Percentiles rank a stretch among this genome's conserved stretches.
Conservation (phyloP, 805 yeast genomes). For the Kurtzmaniella fragi region DNA sequence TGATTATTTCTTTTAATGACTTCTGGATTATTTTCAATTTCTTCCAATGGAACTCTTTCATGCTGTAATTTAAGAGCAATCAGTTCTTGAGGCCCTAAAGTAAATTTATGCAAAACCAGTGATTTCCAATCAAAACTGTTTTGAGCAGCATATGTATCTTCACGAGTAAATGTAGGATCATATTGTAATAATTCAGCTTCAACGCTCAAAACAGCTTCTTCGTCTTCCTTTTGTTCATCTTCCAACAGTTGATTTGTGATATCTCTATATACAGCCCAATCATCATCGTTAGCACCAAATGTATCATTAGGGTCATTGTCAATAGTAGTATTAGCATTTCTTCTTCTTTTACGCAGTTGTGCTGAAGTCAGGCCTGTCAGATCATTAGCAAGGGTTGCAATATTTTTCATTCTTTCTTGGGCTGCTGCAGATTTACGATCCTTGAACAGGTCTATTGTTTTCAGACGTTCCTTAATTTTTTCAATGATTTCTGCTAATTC, state of each 20-base stretch:
- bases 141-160: slow-evolving; percentile 72
- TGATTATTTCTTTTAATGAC: slow-evolving; percentile 85
- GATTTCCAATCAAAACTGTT: slow-evolving; percentile 77
- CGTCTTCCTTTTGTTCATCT: slow-evolving; percentile 75
- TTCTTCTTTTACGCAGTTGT: slow-evolving; percentile 40
- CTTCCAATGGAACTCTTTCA: slow-evolving; percentile 32
- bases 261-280: slow-evolving; percentile 88
- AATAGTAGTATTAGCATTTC: slow-evolving; percentile 54
- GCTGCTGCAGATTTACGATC: slow-evolving; percentile 91
- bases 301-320: slow-evolving; percentile 92
- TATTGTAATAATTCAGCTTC: slow-evolving; percentile 74
- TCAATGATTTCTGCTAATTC: slow-evolving; percentile 57
- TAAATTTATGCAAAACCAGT: slow-evolving; percentile 72
- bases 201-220: slow-evolving; percentile 49
- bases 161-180: slow-evolving; percentile 83
- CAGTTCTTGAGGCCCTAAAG: slow-evolving; percentile 86
- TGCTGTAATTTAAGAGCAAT: slow-evolving; percentile 49
- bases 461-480: slow-evolving; percentile 59
- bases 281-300: slow-evolving; percentile 93
- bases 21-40: slow-evolving; percentile 47
- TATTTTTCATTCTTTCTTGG: slow-evolving; percentile 85
- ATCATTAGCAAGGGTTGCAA: slow-evolving; percentile 82
- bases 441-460: slow-evolving; percentile 69
- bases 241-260: slow-evolving; percentile 72
- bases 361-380: slow-evolving; percentile 46